Conservation (phyloP, 139 green algal species). For the Coelastrella sp. region DNA sequence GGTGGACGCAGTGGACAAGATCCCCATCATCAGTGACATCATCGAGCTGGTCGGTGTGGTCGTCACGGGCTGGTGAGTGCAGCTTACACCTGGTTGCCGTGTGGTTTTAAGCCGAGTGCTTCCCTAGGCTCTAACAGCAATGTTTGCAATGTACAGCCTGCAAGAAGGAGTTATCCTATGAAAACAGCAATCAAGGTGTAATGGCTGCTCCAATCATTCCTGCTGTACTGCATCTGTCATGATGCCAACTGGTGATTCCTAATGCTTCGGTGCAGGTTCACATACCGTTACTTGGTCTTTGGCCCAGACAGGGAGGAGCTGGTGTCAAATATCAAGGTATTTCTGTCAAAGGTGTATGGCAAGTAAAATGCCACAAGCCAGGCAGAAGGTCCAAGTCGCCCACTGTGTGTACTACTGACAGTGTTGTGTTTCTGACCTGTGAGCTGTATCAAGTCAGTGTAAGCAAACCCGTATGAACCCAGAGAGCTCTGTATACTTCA, state of each 20-base stretch:
- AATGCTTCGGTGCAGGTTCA: conserved; percentile 26
- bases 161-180: neutral
- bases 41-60: conserved; percentile 69
- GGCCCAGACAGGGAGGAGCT: conserved; percentile 51
- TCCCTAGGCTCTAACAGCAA: too few species aligned
- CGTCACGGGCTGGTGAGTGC: conserved; percentile 57
- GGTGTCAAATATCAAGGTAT: conserved; percentile 39
- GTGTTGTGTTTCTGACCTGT: neutral
- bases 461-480: neutral
- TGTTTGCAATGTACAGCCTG: too few species aligned
- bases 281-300: conserved; percentile 45
- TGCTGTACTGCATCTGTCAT: neutral
- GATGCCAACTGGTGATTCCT: neutral
- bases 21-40: conserved; percentile 50
- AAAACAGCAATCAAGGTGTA: neutral
- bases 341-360: conserved; percentile 48
- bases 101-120: neutral
- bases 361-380: conserved; percentile 1
- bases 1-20: conserved; percentile 41
- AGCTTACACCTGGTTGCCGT: neutral
- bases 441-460: neutral
- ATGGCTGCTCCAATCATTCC: neutral
- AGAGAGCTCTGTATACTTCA: too few species aligned
- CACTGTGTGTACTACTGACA: neutral
- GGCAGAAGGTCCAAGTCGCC: neutral